A percentile compares a stretch with the other conserved stretches of the same genome.
phyloP scores from a whole-genome alignment of 148 eudicot species.

The Chenopodium quinoa region DNA sequence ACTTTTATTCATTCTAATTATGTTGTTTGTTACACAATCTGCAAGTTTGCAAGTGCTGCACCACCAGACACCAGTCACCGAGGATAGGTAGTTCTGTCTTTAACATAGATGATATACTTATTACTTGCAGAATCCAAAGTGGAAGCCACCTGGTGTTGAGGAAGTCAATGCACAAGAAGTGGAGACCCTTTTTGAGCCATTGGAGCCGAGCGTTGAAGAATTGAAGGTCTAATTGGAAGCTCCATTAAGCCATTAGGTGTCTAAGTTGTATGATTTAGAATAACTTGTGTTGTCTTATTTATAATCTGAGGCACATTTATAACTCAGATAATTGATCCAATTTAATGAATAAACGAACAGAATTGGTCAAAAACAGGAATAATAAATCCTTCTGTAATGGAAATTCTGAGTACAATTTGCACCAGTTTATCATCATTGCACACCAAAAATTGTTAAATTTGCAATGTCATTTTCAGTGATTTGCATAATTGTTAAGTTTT shows the following conservation, averaged over 20 bases:
- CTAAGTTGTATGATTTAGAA: neutral
- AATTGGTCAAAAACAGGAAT: neutral
- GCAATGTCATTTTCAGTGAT: neutral
- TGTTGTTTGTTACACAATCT: neutral
- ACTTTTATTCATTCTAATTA: neutral
- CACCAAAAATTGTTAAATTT: no score
- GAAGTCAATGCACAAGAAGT: slow-evolving; percentile 61
- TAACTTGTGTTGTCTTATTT: neutral
- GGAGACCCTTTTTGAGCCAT: slow-evolving; percentile 63
- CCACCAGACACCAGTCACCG: neutral
- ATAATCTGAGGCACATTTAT: no score
- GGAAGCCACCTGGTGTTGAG: slow-evolving; percentile 70
- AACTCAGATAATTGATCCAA: neutral
- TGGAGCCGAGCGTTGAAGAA: slow-evolving; percentile 54
- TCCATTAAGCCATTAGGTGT: neutral
- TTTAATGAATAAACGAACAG: neutral
- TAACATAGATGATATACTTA: neutral
- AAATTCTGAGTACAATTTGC: neutral
- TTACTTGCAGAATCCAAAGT: slow-evolving; percentile 76
- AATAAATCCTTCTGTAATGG: neutral
- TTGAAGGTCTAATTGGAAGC: slow-evolving; percentile 41
- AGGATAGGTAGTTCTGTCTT: neutral
- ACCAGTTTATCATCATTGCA: no score
- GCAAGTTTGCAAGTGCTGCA: neutral
- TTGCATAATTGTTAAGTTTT: neutral